Conservation (phyloP, 192 early-diverging fungal genomes). For the Entomortierella chlamydospora region DNA sequence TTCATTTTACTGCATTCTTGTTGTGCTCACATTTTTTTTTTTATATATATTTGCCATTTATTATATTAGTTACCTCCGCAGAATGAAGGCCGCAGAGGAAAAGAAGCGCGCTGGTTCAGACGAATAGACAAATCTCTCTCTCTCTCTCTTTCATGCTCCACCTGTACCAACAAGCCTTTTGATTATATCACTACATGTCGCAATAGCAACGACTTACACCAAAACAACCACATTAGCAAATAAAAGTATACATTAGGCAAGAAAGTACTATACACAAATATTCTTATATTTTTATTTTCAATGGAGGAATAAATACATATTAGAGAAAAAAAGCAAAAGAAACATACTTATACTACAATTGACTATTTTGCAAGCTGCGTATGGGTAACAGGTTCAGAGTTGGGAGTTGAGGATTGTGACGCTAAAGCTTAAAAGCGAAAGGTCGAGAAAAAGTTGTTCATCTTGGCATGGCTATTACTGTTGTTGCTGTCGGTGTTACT, state of each 20-base stretch:
- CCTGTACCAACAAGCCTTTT: too few relatives aligned
- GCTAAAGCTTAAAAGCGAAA: constrained; percentile 2
- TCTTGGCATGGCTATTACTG: constrained; percentile 7
- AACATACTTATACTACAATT: not conserved
- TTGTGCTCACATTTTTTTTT: constrained; percentile 2
- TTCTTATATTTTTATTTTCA: not conserved
- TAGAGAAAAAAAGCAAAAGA: not conserved
- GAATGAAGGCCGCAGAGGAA: constrained; percentile 52
- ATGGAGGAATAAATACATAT: not conserved
- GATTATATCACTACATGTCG: too few relatives aligned
- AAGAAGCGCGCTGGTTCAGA: constrained; percentile 48
- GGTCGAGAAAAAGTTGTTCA: constrained; percentile 20
- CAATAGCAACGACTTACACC: too few relatives aligned
- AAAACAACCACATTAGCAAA: too few relatives aligned
- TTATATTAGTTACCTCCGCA: constrained; percentile 35
- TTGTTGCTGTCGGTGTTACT: not conserved
- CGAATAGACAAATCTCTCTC: too few relatives aligned
- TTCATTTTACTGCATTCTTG: too few relatives aligned
- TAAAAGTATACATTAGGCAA: too few relatives aligned
- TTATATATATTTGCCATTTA: not conserved
- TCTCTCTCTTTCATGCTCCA: too few relatives aligned
- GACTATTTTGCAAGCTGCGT: not conserved
- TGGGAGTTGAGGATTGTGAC: too few relatives aligned
- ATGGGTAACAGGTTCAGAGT: not conserved
- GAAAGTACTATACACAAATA: constrained; percentile 1